A percentile compares a stretch with the other conserved stretches of the same genome.
Conservation (phyloP, 805 yeast genomes). For the Teunomyces cretensis region DNA sequence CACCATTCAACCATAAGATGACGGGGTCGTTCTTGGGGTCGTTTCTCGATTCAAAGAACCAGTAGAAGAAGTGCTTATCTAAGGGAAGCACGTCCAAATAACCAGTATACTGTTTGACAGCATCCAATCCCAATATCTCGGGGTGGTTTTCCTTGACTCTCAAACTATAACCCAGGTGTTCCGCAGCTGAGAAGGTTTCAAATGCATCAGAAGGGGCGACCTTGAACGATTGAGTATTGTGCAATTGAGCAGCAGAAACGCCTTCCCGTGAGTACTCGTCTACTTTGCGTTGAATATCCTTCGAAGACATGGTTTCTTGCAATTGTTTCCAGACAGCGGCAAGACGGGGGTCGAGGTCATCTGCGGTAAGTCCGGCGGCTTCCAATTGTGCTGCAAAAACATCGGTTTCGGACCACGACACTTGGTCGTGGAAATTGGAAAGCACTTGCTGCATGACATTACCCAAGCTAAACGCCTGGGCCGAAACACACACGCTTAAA, state of each 20-base stretch:
- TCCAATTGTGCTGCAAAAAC: background rate
- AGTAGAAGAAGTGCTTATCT: constrained; percentile 89
- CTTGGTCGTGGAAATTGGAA: background rate
- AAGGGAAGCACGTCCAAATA: constrained; percentile 78
- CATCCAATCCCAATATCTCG: constrained; percentile 69
- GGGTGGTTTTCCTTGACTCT: constrained; percentile 61
- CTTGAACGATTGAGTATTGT: background rate
- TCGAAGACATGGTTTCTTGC: constrained; percentile 8
- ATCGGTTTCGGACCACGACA: background rate
- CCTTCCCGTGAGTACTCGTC: constrained; percentile 5
- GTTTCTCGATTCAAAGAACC: constrained; percentile 90
- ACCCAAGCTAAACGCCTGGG: background rate
- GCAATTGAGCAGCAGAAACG: background rate
- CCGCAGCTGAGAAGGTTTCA: constrained; percentile 10
- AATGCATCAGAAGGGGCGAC: constrained; percentile 3
- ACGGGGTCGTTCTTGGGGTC: constrained; percentile 86
- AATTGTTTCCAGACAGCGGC: constrained; percentile 15
- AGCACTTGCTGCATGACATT: background rate
- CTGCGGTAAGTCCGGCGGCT: background rate
- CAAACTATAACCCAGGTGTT: constrained; percentile 46
- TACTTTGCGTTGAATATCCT: constrained; percentile 8
- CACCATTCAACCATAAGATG: constrained; percentile 91
- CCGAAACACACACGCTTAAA: background rate
- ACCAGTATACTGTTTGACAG: constrained; percentile 80
- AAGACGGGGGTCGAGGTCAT: background rate